Evolutionary conservation across 1,284 basidiomycete genomes (phyloP), one percentile per base, ranked within the genome.

Genomic region (Sanghuangporus baumii): DNA sequence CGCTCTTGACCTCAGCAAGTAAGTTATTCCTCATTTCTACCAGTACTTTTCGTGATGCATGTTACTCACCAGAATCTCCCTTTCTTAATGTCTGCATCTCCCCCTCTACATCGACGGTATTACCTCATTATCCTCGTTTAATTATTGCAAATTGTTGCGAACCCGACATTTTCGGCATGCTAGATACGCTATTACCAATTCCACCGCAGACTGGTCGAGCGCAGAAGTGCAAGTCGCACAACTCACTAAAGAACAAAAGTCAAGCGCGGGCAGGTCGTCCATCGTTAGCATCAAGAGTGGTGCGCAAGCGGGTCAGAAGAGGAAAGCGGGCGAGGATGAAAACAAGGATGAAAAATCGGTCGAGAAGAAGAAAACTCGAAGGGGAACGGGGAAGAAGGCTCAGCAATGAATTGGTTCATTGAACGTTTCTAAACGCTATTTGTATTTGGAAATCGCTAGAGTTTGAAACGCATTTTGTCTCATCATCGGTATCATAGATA

Each of bases 1-100:
- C 68, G 83, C 91, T 23, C 79, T 97, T 34, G 92, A 96, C 76
- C 75, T 97, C 68, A 84, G 80, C 76, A 88, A 90, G 93, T 96
- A 72, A 82, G 91, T 81, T 31, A 59, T 55, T 36, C 40, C 57
- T 57, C 48, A 61, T 57, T 65, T 43, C 52, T 54, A 47, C 16
- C 57, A 59, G 56, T 60, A 16, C 61, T 43, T 62, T 52, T 37
- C 14, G 56, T 57, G 36, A 20, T 61, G 40, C 41, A 23, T 59
- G 37, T 66, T 50, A 66, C 67, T 69, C 51, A 71, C 61, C 64
- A 72, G 70, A 64, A 60, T 64, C 61, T 69, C 67, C 23, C 59
- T 70, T 47, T 62, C 55, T 34, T 66, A 40, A 60, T 37, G 16
- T n/a, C 11, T n/a, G 16, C 16, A 2, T 46, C 43, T n/a, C 7